Base-by-base conservation (phyloP, 2,329 filamentous ascomycete genomes). In the Colletotrichum cordylinicola region DNA sequence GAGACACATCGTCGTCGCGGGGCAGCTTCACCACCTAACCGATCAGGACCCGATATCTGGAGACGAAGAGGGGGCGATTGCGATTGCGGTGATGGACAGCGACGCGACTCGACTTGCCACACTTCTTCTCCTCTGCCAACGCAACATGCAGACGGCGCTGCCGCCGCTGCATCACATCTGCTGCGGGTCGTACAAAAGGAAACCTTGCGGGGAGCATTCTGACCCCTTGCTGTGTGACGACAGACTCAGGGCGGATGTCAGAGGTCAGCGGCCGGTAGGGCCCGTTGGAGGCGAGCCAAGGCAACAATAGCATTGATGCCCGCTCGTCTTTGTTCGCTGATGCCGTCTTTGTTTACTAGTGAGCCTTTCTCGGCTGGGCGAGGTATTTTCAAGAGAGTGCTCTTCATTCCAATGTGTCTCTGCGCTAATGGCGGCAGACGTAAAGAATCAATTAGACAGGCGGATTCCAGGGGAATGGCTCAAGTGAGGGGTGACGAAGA, bases 141-240 rank as follows among this genome's bases (percentile, higher is more conserved):
- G 69, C 76, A 78, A 67, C 76, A 74, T 78, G 77, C 77, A 78
- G 77, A 60, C 70, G 68, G 37, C 55, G 68, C 24, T 69, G 61
- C 29, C 52, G 70, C 66, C 33, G 68, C 71, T 62, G 74, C 72
- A 67, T 77, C 67, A 62, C 67, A 52, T 66, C 72, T 68, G 66
- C 69, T 77, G 76, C 76, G 75, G 75, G 67, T 74, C 74, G 48
- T 65, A 56, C 65, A 52, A 15, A 65, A 58, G 33, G 64, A 68
- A 62, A 73, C 64, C 48, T 58, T 78, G 76, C 74, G 73, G 70
- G 76, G 76, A 76, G 60, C n/a, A 66, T 52, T 69, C 65, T 60
- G 70, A 65, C 69, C 35, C 65, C 35, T 64, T 75, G 71, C 72
- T 37, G 76, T 64, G 70, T 72, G 76, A 77, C 70, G 68, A 72